These are phyloP conservation scores for Linaria vulgaris DNA, from an alignment of 257 asterid genomes.

Conservation along the genomic window DNA sequence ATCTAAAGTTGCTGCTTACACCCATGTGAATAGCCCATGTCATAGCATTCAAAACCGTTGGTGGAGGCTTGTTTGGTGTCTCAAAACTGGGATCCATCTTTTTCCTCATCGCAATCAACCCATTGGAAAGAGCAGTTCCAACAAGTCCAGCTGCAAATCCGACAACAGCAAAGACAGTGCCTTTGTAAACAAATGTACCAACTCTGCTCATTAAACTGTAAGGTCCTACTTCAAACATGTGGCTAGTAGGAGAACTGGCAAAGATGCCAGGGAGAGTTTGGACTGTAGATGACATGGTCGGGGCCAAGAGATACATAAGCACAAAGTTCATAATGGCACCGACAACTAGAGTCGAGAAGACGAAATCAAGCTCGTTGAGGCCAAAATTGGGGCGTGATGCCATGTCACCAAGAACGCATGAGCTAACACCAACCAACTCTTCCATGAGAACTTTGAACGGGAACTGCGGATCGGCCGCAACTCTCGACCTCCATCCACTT, in stretches of 20 bases:
- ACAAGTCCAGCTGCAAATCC: conserved; percentile 86
- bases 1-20: conserved; percentile 73
- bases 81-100: conserved; percentile 81
- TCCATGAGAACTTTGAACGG: conserved; percentile 94
- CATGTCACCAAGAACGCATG: conserved; percentile 93
- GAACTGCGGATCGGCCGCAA: conserved; percentile 87
- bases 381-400: conserved; percentile 92
- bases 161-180: conserved; percentile 68
- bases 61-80: conserved; percentile 87
- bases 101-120: conserved; percentile 66
- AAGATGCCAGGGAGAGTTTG: conserved; percentile 63
- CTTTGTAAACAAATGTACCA: conserved; percentile 83
- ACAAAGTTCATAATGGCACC: conserved; percentile 77
- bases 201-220: conserved; percentile 49
- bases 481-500: conserved; percentile 87
- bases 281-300: conserved; percentile 51
- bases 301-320: conserved; percentile 88
- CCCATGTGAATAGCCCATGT: conserved; percentile 98
- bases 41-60: conserved; percentile 60
- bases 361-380: conserved; percentile 88
- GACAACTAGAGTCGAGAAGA: conserved; percentile 82
- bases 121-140: conserved; percentile 87
- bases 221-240: conserved; percentile 86
- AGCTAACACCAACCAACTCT: conserved; percentile 78
- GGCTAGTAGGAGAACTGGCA: conserved; percentile 72